Evolutionary conservation across 768 basidiomycete species (phyloP).

Genomic region (Agrocybe praecox): DNA sequence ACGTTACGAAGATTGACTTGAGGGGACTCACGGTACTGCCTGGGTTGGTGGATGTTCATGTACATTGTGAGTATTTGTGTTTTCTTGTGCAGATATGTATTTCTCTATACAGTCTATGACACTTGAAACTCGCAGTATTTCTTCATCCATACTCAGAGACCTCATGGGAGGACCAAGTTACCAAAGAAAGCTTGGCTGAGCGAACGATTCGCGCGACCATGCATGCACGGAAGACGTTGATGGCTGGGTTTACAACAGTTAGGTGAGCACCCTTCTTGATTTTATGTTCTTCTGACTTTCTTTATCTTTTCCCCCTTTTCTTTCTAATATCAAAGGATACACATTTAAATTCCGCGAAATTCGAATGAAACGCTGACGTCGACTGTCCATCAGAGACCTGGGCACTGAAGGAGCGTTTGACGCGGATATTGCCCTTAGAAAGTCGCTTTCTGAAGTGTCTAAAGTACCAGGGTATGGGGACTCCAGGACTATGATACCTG

Average conservation of each 20-base stretch:
- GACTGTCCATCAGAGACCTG: constrained; percentile 45
- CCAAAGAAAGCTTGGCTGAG: constrained; percentile 58
- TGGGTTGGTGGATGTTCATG: constrained; percentile 21
- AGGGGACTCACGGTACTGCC: constrained; percentile 5
- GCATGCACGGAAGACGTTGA: constrained; percentile 57
- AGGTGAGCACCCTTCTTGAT: constrained; percentile 35
- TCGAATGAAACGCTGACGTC: neutral
- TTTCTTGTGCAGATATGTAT: too few species aligned
- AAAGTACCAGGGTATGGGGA: neutral
- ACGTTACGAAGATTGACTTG: constrained; percentile 16
- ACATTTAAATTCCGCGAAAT: neutral
- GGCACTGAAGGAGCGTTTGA: constrained; percentile 72
- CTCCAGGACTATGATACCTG: constrained; percentile 45
- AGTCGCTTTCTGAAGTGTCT: constrained; percentile 38
- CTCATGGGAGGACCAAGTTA: constrained; percentile 64
- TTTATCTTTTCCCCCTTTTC: neutral
- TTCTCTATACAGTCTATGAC: neutral
- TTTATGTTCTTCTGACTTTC: neutral
- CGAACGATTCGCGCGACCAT: constrained; percentile 61
- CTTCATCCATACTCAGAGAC: constrained; percentile 62
- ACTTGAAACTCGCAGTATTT: constrained; percentile 53
- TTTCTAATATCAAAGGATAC: neutral
- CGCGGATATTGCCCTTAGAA: constrained; percentile 59
- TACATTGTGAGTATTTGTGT: constrained; percentile 20
- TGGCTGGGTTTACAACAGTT: constrained; percentile 67